A percentile compares a stretch with the other conserved stretches of the same genome.
phyloP scores from a whole-genome alignment of 1,139 yeast genomes.

The Scheffersomyces cryptocercus region DNA sequence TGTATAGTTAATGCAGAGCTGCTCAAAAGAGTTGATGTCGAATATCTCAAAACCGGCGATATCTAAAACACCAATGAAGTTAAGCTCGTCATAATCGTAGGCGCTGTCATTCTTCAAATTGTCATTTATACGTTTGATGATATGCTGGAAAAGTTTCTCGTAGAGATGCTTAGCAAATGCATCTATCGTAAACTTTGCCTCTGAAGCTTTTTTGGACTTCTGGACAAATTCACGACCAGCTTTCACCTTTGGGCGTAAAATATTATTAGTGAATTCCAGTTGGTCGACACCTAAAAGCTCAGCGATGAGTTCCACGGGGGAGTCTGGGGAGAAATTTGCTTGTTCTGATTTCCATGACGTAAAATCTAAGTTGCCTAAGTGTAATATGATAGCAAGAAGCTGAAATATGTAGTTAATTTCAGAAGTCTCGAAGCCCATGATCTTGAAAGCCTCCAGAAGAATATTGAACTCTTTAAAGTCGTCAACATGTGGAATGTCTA shows the following conservation, averaged over 20 bases:
- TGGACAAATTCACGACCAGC: slow-evolving; percentile 89
- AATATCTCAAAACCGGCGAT: slow-evolving; percentile 98
- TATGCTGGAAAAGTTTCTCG: slow-evolving; percentile 77
- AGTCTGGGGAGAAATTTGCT: slow-evolving; percentile 61
- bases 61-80: slow-evolving; percentile 90
- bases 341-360: slow-evolving; percentile 75
- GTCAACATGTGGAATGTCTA: slow-evolving; percentile 65
- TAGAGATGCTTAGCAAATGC: slow-evolving; percentile 87
- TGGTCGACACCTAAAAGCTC: slow-evolving; percentile 65
- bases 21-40: slow-evolving; percentile 89
- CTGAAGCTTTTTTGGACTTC: slow-evolving; percentile 77
- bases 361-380: slow-evolving; percentile 82
- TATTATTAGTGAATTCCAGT: slow-evolving; percentile 52
- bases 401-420: slow-evolving; percentile 65
- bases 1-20: slow-evolving; percentile 92
- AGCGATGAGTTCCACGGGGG: slow-evolving; percentile 59
- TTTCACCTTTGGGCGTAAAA: slow-evolving; percentile 80
- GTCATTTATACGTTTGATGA: slow-evolving; percentile 77
- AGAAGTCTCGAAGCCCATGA: slow-evolving; percentile 64
- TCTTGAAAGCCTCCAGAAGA: slow-evolving; percentile 65
- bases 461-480: slow-evolving; percentile 68
- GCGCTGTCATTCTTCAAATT: slow-evolving; percentile 45
- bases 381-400: slow-evolving; percentile 74
- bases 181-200: slow-evolving; percentile 79
- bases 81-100: slow-evolving; percentile 26